A percentile compares a stretch with the other conserved stretches of the same genome.
Conservation (phyloP, 768 basidiomycete species). For the Coprinellus micaceus region DNA sequence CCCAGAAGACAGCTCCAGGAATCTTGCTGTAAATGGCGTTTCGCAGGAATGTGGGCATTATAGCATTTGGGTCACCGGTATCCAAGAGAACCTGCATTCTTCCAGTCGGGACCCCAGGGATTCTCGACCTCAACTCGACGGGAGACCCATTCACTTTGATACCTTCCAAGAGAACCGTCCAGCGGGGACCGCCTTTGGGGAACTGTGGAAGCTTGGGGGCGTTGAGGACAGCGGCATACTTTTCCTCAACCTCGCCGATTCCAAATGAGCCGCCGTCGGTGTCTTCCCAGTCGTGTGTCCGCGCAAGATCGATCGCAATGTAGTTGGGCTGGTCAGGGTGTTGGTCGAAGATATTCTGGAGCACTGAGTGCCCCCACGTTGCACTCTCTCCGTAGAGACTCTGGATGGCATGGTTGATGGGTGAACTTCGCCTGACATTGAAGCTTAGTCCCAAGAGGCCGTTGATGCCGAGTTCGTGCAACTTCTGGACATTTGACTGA, state of each 20-base stretch:
- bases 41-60: slow-evolving; percentile 30
- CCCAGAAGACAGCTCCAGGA: slow-evolving; percentile 26
- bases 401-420: slow-evolving; percentile 25
- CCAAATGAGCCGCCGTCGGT: slow-evolving; percentile 38
- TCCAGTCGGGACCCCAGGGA: slow-evolving; percentile 26
- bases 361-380: slow-evolving; percentile 33
- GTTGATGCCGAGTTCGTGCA: slow-evolving; percentile 24
- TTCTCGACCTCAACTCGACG: slow-evolving; percentile 24
- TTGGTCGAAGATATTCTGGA: slow-evolving; percentile 38
- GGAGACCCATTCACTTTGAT: slow-evolving; percentile 29
- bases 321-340: slow-evolving; percentile 32
- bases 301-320: slow-evolving; percentile 38
- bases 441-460: slow-evolving; percentile 35
- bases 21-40: slow-evolving; percentile 35
- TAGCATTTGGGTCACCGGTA: slow-evolving; percentile 34
- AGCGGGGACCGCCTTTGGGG: slow-evolving; percentile 32
- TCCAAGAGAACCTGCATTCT: slow-evolving; percentile 20
- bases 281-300: slow-evolving; percentile 33
- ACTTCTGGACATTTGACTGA: slow-evolving; percentile 10
- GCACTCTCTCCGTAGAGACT: slow-evolving; percentile 20
- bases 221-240: slow-evolving; percentile 26
- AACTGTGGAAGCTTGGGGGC: slow-evolving; percentile 30
- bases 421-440: slow-evolving; percentile 23
- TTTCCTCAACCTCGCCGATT: slow-evolving; percentile 39
- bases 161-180: slow-evolving; percentile 39